phyloP scores from a whole-genome alignment of 495 filamentous ascomycete species.

The Aspergillus kassunensis region DNA sequence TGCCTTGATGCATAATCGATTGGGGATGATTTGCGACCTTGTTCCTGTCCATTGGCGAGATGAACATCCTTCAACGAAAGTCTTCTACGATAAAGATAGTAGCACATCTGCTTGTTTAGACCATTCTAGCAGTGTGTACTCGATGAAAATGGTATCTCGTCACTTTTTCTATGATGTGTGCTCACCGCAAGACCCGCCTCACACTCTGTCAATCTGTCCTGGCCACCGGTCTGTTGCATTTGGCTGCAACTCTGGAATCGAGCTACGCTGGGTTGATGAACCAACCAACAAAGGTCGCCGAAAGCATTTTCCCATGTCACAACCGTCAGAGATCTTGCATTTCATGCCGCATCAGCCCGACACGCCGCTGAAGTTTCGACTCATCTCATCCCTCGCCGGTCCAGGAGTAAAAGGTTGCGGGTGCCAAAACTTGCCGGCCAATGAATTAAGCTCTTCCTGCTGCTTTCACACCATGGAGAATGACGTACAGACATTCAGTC shows the following conservation, averaged over 20 bases:
- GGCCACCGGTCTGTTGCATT: slow-evolving; percentile 66
- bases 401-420: slow-evolving; percentile 35
- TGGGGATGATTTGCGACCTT: slow-evolving; percentile 62
- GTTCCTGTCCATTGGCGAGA: slow-evolving; percentile 4
- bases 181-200: slow-evolving; percentile 60
- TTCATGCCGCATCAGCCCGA: slow-evolving; percentile 58
- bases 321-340: slow-evolving; percentile 62
- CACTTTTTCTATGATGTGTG: slow-evolving; percentile 56
- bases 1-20: slow-evolving; percentile 56
- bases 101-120: neutral
- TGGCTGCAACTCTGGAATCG: slow-evolving; percentile 63
- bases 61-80: neutral
- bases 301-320: slow-evolving; percentile 62
- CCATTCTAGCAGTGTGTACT: slow-evolving; percentile 14
- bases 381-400: slow-evolving; percentile 65
- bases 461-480: slow-evolving; percentile 28
- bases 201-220: slow-evolving; percentile 66
- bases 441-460: slow-evolving; percentile 24
- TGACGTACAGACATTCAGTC: slow-evolving; percentile 26
- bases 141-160: slow-evolving; percentile 24
- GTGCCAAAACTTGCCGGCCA: slow-evolving; percentile 27
- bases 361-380: slow-evolving; percentile 45
- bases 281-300: slow-evolving; percentile 53
- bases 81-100: neutral
- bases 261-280: slow-evolving; percentile 70